Conservation (phyloP, 75 land plant species). For the Picea sitchensis region DNA sequence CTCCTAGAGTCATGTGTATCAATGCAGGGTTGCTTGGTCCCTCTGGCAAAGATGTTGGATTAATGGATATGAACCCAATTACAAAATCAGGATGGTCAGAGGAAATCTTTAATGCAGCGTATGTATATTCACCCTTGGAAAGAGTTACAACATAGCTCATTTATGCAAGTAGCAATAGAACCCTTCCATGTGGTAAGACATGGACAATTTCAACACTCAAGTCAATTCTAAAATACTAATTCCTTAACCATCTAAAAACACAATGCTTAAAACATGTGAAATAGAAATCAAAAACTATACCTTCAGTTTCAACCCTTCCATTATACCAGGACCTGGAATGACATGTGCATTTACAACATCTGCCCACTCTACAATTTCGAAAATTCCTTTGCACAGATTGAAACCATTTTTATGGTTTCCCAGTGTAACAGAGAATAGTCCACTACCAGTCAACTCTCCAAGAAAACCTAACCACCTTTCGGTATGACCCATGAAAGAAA, state of each 20-base stretch:
- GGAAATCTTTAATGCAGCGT: slow-evolving; percentile 79
- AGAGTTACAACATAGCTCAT: slow-evolving; percentile 90
- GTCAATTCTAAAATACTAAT: too few relatives aligned
- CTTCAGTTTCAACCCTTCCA: slow-evolving; percentile 85
- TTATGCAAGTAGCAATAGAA: slow-evolving; percentile 79
- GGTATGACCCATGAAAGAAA: not conserved
- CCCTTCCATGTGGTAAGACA: slow-evolving; percentile 74
- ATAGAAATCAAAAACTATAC: slow-evolving; percentile 22
- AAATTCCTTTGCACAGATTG: slow-evolving; percentile 64
- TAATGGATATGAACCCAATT: slow-evolving; percentile 90
- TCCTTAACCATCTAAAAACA: too few relatives aligned
- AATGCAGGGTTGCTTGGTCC: slow-evolving; percentile 70
- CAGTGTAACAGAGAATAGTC: not conserved
- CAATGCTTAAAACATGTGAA: not conserved
- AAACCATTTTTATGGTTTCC: not conserved
- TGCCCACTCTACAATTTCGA: slow-evolving; percentile 86
- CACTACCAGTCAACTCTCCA: not conserved
- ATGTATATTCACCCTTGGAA: slow-evolving; percentile 74
- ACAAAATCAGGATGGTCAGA: slow-evolving; percentile 75
- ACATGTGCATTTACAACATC: slow-evolving; percentile 88
- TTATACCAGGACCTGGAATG: slow-evolving; percentile 88
- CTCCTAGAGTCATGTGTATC: slow-evolving; percentile 88
- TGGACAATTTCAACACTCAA: slow-evolving; percentile 67
- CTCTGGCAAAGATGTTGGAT: slow-evolving; percentile 82
- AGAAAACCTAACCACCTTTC: slow-evolving; percentile 1